phyloP scores from a whole-genome alignment of 2,329 filamentous ascomycete genomes.

The Penicillium sp. region DNA sequence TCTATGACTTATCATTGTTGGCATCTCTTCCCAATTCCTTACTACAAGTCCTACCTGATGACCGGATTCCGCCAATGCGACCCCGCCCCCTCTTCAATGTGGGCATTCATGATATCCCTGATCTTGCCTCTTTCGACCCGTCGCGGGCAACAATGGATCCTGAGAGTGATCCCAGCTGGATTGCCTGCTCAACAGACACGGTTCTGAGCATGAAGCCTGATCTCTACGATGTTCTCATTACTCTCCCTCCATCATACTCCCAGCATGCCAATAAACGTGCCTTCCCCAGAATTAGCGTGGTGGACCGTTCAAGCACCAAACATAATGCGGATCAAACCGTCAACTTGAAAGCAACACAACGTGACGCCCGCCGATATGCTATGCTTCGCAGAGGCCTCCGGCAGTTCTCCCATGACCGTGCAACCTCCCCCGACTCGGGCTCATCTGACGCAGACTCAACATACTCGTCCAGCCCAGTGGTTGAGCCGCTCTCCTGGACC shows the following conservation, averaged over 20 bases:
- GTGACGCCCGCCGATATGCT: conserved; percentile 81
- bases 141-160: conserved; percentile 45
- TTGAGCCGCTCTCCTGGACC: conserved; percentile 66
- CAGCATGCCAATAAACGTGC: conserved; percentile 64
- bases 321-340: conserved; percentile 36
- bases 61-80: conserved; percentile 65
- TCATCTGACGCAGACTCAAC: conserved; percentile 49
- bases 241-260: conserved; percentile 71
- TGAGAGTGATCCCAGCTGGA: conserved; percentile 69
- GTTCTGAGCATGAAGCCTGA: conserved; percentile 85
- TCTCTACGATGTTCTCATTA: conserved; percentile 88
- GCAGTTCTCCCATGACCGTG: conserved; percentile 35
- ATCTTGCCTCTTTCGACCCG: conserved; percentile 69
- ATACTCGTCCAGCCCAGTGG: conserved; percentile 52
- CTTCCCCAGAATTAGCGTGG: conserved; percentile 77
- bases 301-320: conserved; percentile 63
- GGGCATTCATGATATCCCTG: conserved; percentile 89
- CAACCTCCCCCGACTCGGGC: conserved; percentile 34
- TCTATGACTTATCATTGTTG: conserved; percentile 92
- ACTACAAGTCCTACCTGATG: conserved; percentile 69
- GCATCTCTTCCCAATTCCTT: conserved; percentile 83
- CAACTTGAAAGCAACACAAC: conserved; percentile 80
- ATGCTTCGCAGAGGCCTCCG: conserved; percentile 69
- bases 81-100: conserved; percentile 88
- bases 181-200: conserved; percentile 94